Percentiles rank a stretch among this genome's conserved stretches.
Conservation (phyloP, 345 rosid species). For the Eucalyptus virginea region DNA sequence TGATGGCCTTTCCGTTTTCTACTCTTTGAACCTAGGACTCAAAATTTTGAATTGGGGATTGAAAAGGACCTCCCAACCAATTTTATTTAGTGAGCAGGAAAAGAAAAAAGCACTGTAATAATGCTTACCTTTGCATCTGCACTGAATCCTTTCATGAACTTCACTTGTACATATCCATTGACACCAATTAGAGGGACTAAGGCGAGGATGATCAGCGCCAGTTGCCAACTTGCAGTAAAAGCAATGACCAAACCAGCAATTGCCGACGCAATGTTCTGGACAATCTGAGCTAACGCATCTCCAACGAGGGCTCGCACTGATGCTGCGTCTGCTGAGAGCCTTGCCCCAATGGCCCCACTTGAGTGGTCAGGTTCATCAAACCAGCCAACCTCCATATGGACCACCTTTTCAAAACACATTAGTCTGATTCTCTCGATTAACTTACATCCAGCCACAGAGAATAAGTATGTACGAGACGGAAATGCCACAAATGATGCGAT, state of each 20-base stretch:
- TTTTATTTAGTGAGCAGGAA: neutral
- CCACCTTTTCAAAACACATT: slow-evolving; percentile 71
- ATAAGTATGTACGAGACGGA: slow-evolving; percentile 44
- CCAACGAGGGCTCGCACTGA: slow-evolving; percentile 63
- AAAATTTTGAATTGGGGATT: neutral
- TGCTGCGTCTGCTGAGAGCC: slow-evolving; percentile 82
- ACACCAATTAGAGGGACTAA: slow-evolving; percentile 57
- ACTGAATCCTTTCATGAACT: slow-evolving; percentile 67
- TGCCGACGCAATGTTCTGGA: slow-evolving; percentile 53
- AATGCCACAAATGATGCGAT: slow-evolving; percentile 28
- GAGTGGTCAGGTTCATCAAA: slow-evolving; percentile 73
- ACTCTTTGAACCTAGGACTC: neutral
- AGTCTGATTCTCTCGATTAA: slow-evolving; percentile 51
- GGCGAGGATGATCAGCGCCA: slow-evolving; percentile 49
- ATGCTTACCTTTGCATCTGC: slow-evolving; percentile 67
- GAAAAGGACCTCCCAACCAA: neutral
- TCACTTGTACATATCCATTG: slow-evolving; percentile 43
- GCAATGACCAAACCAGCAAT: slow-evolving; percentile 64
- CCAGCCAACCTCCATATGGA: slow-evolving; percentile 84
- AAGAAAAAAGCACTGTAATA: neutral
- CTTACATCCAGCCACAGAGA: slow-evolving; percentile 61
- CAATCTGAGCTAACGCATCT: slow-evolving; percentile 52
- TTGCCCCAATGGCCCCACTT: slow-evolving; percentile 75
- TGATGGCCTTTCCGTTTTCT: neutral
- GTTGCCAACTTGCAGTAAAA: slow-evolving; percentile 58